These are phyloP conservation scores for Ophiostoma australiae DNA, from an alignment of 2,329 filamentous ascomycete genomes.

Conservation along the genomic window DNA sequence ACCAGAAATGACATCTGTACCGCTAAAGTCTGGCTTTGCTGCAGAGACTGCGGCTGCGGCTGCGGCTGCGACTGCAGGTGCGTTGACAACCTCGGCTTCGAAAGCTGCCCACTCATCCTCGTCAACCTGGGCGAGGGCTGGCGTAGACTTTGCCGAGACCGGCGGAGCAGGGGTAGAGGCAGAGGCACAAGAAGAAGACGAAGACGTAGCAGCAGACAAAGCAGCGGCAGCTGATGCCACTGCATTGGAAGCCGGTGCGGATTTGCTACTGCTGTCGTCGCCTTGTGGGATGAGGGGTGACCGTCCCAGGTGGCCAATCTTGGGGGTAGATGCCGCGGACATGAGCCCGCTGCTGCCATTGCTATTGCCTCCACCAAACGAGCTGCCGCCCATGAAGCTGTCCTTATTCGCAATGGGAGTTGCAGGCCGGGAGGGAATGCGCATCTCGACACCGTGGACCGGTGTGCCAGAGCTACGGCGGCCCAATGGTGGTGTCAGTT, in stretches of 20 bases:
- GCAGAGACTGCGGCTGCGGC: too few relatives aligned
- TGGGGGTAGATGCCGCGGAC: conserved; percentile 41
- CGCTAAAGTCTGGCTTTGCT: conserved; percentile 19
- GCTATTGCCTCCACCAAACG: conserved; percentile 6
- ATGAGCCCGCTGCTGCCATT: conserved; percentile 28
- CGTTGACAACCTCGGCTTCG: conserved; percentile 66
- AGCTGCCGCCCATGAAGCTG: conserved; percentile 27
- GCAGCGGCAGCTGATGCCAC: neutral
- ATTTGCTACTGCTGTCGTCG: neutral
- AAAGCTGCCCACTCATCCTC: conserved; percentile 85
- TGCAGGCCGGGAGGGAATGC: conserved; percentile 60
- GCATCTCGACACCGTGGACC: conserved; percentile 53
- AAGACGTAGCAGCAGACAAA: conserved; percentile 9
- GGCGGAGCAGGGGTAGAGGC: neutral
- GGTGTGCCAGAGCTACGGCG: conserved; percentile 50
- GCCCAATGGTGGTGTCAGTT: conserved; percentile 39
- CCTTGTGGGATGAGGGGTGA: conserved; percentile 38
- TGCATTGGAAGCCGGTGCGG: neutral
- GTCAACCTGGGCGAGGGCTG: conserved; percentile 42
- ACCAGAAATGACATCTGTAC: conserved; percentile 59
- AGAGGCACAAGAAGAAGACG: neutral
- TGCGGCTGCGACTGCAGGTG: conserved; percentile 37
- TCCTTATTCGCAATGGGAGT: conserved; percentile 45
- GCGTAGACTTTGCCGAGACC: too few relatives aligned
- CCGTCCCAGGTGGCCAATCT: conserved; percentile 36